phyloP scores from a whole-genome alignment of 805 yeast genomes.

The Myxozyma neotropica region DNA sequence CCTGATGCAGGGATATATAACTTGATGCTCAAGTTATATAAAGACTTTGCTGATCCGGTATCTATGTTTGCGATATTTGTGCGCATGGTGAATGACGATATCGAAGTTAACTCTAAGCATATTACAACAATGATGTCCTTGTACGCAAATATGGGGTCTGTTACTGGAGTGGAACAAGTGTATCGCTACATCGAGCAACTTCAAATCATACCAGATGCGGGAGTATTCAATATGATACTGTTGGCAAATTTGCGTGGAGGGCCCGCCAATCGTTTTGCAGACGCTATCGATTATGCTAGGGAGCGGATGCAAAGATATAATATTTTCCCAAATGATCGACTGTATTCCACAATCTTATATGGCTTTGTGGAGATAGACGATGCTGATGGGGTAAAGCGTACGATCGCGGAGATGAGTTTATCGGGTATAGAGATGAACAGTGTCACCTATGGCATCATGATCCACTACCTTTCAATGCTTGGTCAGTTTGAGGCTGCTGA shows the following conservation, averaged over 20 bases:
- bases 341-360: constrained; percentile 22
- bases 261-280: not conserved
- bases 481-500: constrained; percentile 20
- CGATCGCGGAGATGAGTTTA: constrained; percentile 17
- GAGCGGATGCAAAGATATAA: constrained; percentile 2
- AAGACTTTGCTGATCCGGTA: constrained; percentile 2
- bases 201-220: constrained; percentile 18
- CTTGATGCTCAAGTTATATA: constrained; percentile 24
- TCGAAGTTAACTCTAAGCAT: not conserved
- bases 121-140: constrained; percentile 30
- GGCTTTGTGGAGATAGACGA: constrained; percentile 18
- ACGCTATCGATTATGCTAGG: not conserved
- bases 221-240: not conserved
- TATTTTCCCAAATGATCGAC: constrained; percentile 17
- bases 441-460: constrained; percentile 19
- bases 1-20: constrained; percentile 22
- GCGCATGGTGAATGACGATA: constrained; percentile 6
- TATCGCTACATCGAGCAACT: constrained; percentile 9
- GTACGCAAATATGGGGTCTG: constrained; percentile 21
- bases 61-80: constrained; percentile 24
- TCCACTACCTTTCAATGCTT: constrained; percentile 23
- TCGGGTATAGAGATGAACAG: constrained; percentile 11
- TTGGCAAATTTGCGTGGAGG: constrained; percentile 2
- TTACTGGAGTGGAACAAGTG: constrained; percentile 14
- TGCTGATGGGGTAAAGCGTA: constrained; percentile 9